These are phyloP conservation scores for Ophiocordyceps sinensis DNA, from an alignment of 2,329 filamentous ascomycete species.

Conservation along the genomic window DNA sequence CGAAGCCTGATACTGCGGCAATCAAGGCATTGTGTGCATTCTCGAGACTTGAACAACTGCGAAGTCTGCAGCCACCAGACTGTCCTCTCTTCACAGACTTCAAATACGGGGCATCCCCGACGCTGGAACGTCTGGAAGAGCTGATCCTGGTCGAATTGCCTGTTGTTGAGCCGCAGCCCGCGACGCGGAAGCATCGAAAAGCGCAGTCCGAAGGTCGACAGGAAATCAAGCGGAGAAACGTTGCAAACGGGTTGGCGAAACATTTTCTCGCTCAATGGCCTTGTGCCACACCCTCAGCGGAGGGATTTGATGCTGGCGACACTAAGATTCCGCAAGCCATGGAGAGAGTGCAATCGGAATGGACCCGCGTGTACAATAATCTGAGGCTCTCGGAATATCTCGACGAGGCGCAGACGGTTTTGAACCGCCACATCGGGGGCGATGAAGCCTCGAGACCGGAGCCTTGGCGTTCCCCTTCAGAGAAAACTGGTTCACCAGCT, in stretches of 20 bases:
- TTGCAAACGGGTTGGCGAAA: background rate
- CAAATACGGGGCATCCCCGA: background rate
- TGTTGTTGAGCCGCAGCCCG: background rate
- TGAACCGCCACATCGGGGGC: background rate
- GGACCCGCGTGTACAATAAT: background rate
- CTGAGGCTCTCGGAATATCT: background rate
- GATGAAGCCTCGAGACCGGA: background rate
- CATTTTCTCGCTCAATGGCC: slow-evolving; percentile 3
- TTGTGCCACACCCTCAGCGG: background rate
- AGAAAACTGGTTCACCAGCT: background rate
- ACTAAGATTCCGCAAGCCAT: background rate
- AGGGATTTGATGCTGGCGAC: background rate
- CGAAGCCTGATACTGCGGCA: background rate
- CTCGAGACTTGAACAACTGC: background rate
- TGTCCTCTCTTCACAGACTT: slow-evolving; percentile 4
- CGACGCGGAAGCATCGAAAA: background rate
- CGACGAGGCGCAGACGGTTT: background rate
- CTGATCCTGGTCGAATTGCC: background rate
- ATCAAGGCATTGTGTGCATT: slow-evolving; percentile 6
- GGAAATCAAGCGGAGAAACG: background rate
- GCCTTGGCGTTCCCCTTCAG: background rate
- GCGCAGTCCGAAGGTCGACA: background rate
- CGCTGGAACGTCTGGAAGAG: background rate
- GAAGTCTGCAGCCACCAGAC: background rate
- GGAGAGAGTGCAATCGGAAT: background rate